Conservation (phyloP, 768 basidiomycete genomes). For the Auriscalpium orientale region DNA sequence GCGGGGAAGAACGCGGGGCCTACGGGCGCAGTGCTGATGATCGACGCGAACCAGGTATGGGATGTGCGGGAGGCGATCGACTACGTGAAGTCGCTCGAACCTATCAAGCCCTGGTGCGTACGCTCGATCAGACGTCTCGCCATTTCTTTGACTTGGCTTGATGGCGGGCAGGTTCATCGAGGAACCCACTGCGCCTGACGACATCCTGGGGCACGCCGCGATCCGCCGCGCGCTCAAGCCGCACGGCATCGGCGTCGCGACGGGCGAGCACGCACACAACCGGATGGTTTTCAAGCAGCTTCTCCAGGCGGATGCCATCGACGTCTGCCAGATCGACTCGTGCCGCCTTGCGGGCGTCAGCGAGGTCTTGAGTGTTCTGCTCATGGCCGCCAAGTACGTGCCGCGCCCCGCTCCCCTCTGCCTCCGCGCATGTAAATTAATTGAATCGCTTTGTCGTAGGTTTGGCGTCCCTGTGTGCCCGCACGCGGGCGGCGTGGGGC, state of each 20-base stretch:
- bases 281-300: slow-evolving; percentile 95
- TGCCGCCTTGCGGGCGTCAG: slow-evolving; percentile 91
- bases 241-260: slow-evolving; percentile 82
- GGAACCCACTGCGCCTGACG: slow-evolving; percentile 89
- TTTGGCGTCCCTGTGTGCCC: slow-evolving; percentile 86
- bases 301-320: slow-evolving; percentile 84
- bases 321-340: slow-evolving; percentile 92
- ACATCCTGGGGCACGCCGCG: slow-evolving; percentile 77
- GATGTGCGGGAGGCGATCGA: slow-evolving; percentile 91
- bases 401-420: neutral
- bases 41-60: slow-evolving; percentile 97
- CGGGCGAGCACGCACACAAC: slow-evolving; percentile 93
- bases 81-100: slow-evolving; percentile 72
- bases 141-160: neutral
- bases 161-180: slow-evolving; percentile 71
- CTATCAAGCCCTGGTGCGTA: slow-evolving; percentile 78
- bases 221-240: slow-evolving; percentile 74
- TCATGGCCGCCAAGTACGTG: slow-evolving; percentile 82
- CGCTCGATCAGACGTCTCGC: neutral
- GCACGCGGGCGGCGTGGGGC: slow-evolving; percentile 90
- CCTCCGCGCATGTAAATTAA: too few relatives aligned
- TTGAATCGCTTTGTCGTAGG: slow-evolving; percentile 26
- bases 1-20: slow-evolving; percentile 91
- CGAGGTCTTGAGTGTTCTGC: slow-evolving; percentile 81
- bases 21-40: slow-evolving; percentile 91